These are phyloP conservation scores for Candida peoriensis DNA, from an alignment of 805 yeast species.

Conservation along the genomic window DNA sequence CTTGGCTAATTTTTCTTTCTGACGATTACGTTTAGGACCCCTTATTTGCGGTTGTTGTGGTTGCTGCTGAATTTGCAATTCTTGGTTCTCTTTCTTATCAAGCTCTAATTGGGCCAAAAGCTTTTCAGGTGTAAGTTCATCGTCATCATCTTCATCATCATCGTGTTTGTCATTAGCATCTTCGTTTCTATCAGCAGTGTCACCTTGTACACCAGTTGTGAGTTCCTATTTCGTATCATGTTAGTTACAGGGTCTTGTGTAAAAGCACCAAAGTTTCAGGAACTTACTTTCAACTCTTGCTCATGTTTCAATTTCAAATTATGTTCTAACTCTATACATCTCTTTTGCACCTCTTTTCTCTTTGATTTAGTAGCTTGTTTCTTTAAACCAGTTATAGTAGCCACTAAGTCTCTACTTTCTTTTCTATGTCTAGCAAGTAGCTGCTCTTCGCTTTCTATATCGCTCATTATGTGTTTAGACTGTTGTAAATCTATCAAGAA, in stretches of 20 bases:
- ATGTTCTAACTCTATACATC: slow-evolving; percentile 55
- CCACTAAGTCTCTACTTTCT: slow-evolving; percentile 61
- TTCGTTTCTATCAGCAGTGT: neutral
- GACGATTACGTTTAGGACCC: slow-evolving; percentile 63
- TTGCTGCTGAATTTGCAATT: slow-evolving; percentile 8
- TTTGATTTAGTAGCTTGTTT: slow-evolving; percentile 81
- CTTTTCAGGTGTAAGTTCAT: slow-evolving; percentile 61
- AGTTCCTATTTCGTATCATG: neutral
- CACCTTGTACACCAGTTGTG: too few species aligned
- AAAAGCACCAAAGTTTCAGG: neutral
- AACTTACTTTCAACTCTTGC: slow-evolving; percentile 36
- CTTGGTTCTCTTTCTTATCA: slow-evolving; percentile 24
- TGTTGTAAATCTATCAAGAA: too few species aligned
- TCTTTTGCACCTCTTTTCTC: slow-evolving; percentile 56
- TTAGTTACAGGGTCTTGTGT: too few species aligned
- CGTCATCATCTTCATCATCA: slow-evolving; percentile 41
- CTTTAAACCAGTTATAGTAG: slow-evolving; percentile 68
- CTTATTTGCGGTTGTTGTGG: slow-evolving; percentile 27
- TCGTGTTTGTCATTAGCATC: slow-evolving; percentile 24
- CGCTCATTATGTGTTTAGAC: slow-evolving; percentile 5
- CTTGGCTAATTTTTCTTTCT: slow-evolving; percentile 75
- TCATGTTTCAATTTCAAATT: slow-evolving; percentile 51
- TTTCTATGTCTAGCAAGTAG: slow-evolving; percentile 58
- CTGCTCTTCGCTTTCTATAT: slow-evolving; percentile 41
- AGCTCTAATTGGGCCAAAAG: slow-evolving; percentile 56